phyloP scores from a whole-genome alignment of 352 stramenopile species.

The Aphanomyces stellatus region DNA sequence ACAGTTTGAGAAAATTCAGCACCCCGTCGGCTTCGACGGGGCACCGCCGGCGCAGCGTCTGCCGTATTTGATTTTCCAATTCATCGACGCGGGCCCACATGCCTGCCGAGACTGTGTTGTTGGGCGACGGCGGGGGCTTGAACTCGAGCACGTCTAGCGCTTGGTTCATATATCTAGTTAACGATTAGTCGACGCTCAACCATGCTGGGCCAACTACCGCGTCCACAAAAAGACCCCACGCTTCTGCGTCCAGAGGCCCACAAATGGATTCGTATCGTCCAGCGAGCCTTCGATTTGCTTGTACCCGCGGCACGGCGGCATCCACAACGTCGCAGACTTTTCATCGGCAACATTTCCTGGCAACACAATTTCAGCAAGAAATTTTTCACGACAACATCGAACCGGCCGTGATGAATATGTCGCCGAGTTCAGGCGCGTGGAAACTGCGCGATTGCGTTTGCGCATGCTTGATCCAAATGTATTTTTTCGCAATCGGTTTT shows the following conservation, averaged over 20 bases:
- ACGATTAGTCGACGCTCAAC: neutral
- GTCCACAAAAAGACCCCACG: slow-evolving; percentile 62
- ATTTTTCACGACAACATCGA: neutral
- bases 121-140: neutral
- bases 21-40: slow-evolving; percentile 65
- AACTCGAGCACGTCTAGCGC: neutral
- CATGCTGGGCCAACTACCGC: slow-evolving; percentile 15
- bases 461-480: slow-evolving; percentile 2
- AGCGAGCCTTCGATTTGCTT: slow-evolving; percentile 60
- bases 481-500: slow-evolving; percentile 5
- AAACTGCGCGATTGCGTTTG: neutral
- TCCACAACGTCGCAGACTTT: slow-evolving; percentile 39
- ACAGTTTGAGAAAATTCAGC: slow-evolving; percentile 62
- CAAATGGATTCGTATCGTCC: slow-evolving; percentile 41
- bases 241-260: slow-evolving; percentile 19
- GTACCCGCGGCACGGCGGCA: slow-evolving; percentile 62
- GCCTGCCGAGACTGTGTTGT: neutral
- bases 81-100: slow-evolving; percentile 34
- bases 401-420: slow-evolving; percentile 38
- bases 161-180: neutral
- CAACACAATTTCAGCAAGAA: neutral
- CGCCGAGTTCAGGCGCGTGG: slow-evolving; percentile 23
- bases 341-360: slow-evolving; percentile 2
- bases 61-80: slow-evolving; percentile 57
- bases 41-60: slow-evolving; percentile 58